These are phyloP conservation scores for Phaseolus coccineus DNA, from an alignment of 331 rosid species.

Conservation along the genomic window DNA sequence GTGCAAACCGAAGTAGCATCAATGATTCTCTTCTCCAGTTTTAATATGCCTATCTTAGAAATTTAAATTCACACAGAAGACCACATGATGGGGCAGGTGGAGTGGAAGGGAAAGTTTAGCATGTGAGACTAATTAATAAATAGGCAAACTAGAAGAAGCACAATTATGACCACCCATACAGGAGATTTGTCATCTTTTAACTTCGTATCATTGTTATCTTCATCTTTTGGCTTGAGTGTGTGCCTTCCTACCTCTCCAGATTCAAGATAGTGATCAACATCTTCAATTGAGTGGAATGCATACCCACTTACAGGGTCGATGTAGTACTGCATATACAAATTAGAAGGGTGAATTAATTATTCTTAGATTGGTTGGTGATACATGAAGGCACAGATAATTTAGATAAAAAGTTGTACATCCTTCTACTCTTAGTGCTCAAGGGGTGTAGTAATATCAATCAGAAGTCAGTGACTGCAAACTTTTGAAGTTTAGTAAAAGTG, in stretches of 20 bases:
- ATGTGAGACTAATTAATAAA: slow-evolving; percentile 7
- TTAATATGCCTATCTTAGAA: not conserved
- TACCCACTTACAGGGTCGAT: slow-evolving; percentile 69
- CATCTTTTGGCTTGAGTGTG: slow-evolving; percentile 44
- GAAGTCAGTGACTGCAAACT: not conserved
- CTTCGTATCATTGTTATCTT: slow-evolving; percentile 22
- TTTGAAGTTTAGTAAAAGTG: slow-evolving; percentile 18
- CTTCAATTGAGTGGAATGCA: slow-evolving; percentile 64
- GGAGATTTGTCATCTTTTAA: slow-evolving; percentile 45
- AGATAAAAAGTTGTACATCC: slow-evolving; percentile 1
- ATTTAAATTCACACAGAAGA: slow-evolving; percentile 8
- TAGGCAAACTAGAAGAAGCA: slow-evolving; percentile 23
- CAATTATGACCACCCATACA: slow-evolving; percentile 49
- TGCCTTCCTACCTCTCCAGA: slow-evolving; percentile 59
- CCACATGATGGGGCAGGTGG: not conserved
- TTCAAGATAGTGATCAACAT: slow-evolving; percentile 57
- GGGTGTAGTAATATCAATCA: slow-evolving; percentile 13
- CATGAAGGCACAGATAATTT: slow-evolving; percentile 5
- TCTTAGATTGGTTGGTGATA: slow-evolving; percentile 13
- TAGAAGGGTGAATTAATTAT: slow-evolving; percentile 16
- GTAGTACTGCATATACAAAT: slow-evolving; percentile 58
- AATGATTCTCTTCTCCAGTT: slow-evolving; percentile 10
- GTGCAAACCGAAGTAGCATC: slow-evolving; percentile 16
- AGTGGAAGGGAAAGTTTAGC: slow-evolving; percentile 21
- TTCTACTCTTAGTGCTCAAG: slow-evolving; percentile 10